Evolutionary conservation across 2,329 filamentous ascomycete genomes (phyloP), one percentile per base, ranked within the genome.

Genomic region (Aspergillus latus): DNA sequence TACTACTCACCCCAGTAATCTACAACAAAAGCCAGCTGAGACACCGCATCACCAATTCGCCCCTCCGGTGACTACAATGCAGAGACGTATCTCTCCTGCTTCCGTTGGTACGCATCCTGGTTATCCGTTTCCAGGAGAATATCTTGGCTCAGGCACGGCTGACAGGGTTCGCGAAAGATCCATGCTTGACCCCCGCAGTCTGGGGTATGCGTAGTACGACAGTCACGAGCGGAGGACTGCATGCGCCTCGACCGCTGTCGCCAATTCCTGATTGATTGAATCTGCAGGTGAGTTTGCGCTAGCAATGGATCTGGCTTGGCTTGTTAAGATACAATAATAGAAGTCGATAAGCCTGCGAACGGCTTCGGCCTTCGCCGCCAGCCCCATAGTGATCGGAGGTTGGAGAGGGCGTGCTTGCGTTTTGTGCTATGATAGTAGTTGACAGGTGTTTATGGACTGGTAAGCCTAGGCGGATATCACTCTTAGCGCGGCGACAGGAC

Each of bases 291-390:
- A 68, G 73, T 65, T 40, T 28, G 9, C 43, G 46, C 48, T 49
- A 52, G 34, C 44, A 37, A 46, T 36, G 42, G 44, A 47, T 52
- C 43, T 53, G 15, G 10, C 36, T 32, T 47, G 44, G 11, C 51
- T 21, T 21, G 32, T 30, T 39, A 10, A 9, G 30, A 45, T 54
- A 46, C 44, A 47, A 29, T 42, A 47, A 29, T 42, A 39, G 49
- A 10, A 5, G 32, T 46, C 54, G 52, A 59, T 55, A 59, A 62
- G 58, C 43, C 28, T 39, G 34, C 15, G 54, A 53, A 34, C 54
- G 70, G 72, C 73, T 4, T 75, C 73, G 34, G 66, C 71, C 2
- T 70, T 74, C 34, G 72, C 74, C 16, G 72, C 71, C 9, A 74
- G 73, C 50, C 74, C 71, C 1, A 72, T 74, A 28, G 63, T 74